These are phyloP conservation scores for Opeltia flavorubescens DNA, from an alignment of 495 filamentous ascomycete species.

Conservation along the genomic window DNA sequence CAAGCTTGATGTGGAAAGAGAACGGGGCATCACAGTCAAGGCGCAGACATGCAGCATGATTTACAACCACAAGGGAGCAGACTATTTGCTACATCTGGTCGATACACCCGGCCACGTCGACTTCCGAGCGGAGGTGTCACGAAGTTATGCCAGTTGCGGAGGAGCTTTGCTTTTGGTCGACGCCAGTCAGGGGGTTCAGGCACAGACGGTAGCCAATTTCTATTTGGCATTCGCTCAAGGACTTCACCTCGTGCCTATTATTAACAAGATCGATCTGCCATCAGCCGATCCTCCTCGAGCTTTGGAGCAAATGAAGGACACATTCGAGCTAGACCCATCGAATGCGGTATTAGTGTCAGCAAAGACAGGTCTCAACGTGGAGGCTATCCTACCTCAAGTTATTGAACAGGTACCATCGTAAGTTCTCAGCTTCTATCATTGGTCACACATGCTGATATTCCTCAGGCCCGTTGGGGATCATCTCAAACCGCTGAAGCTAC, in stretches of 20 bases:
- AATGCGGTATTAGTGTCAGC: conserved; percentile 79
- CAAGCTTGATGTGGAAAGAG: conserved; percentile 90
- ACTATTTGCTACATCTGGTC: conserved; percentile 88
- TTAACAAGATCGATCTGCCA: conserved; percentile 91
- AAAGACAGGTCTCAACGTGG: conserved; percentile 83
- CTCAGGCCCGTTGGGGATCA: conserved; percentile 54
- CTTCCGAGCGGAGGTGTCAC: conserved; percentile 87
- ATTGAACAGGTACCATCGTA: conserved; percentile 69
- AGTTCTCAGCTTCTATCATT: conserved; percentile 11
- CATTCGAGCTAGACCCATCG: conserved; percentile 75
- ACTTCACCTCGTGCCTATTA: conserved; percentile 70
- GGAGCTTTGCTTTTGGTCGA: conserved; percentile 88
- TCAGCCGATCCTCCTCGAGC: conserved; percentile 75
- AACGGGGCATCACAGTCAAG: conserved; percentile 95
- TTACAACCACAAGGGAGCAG: conserved; percentile 69
- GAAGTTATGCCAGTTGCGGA: conserved; percentile 89
- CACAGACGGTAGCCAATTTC: conserved; percentile 95
- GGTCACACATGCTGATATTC: conserved; percentile 1
- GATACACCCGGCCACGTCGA: conserved; percentile 97
- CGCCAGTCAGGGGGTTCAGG: conserved; percentile 80
- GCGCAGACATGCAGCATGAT: conserved; percentile 98
- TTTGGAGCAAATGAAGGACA: conserved; percentile 67
- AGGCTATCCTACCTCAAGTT: conserved; percentile 64
- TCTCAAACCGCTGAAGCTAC: conserved; percentile 57
- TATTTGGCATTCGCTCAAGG: conserved; percentile 91